These are phyloP conservation scores for Podospora anserina DNA, from an alignment of 495 filamentous ascomycete species.

Conservation along the genomic window DNA sequence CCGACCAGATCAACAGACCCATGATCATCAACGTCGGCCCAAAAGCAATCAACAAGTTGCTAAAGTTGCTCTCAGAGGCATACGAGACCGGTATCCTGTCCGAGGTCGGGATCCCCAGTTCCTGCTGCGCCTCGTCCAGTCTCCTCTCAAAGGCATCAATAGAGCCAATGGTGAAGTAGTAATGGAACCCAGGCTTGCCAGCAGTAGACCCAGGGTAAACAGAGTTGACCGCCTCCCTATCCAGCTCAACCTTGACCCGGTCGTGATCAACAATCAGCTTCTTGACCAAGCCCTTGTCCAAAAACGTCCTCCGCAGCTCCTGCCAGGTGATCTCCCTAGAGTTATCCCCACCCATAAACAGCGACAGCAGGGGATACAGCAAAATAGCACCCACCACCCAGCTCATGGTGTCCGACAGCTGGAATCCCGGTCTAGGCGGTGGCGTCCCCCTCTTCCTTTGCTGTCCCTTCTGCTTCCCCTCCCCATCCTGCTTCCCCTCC, in stretches of 20 bases:
- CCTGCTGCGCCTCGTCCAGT: constrained; percentile 80
- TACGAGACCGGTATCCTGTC: constrained; percentile 93
- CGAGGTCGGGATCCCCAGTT: constrained; percentile 74
- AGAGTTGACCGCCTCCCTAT: constrained; percentile 70
- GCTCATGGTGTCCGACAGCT: constrained; percentile 14
- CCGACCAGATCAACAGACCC: constrained; percentile 69
- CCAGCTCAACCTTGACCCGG: constrained; percentile 76
- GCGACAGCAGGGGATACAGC: constrained; percentile 24
- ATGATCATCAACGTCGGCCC: constrained; percentile 86
- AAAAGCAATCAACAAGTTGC: constrained; percentile 66
- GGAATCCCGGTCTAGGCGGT: background rate
- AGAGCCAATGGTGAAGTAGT: constrained; percentile 94
- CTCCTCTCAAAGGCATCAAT: constrained; percentile 87
- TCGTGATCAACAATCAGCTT: constrained; percentile 76
- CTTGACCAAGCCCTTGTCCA: constrained; percentile 93
- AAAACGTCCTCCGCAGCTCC: constrained; percentile 85
- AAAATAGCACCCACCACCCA: constrained; percentile 17
- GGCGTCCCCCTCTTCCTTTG: constrained; percentile 19
- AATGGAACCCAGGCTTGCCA: constrained; percentile 66
- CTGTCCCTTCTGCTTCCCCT: constrained; percentile 18
- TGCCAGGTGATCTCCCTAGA: constrained; percentile 91
- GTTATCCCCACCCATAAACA: constrained; percentile 21
- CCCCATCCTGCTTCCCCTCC: constrained; percentile 7
- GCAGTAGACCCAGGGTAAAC: constrained; percentile 82
- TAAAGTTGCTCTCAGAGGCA: constrained; percentile 66